Base-by-base conservation (phyloP, 2,329 filamentous ascomycete genomes). In the Xylaria sp. region DNA sequence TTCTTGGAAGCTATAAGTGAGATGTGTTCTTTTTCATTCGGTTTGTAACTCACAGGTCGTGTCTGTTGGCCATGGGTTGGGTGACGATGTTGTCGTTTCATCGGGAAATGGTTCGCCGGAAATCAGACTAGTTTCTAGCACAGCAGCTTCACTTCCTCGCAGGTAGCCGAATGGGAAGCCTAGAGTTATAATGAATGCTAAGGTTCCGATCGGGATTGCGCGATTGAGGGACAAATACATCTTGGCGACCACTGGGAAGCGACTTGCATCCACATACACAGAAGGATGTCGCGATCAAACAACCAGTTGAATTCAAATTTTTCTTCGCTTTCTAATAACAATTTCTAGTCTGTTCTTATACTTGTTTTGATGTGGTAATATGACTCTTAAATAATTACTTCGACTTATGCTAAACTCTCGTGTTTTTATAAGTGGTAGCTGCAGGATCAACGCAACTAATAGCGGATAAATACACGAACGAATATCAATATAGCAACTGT, bases 31-130 rank as follows among this genome's bases (percentile, higher is more conserved):
- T n/a, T 4, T 18, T 28, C 18, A n/a, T 8, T 46, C 41, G 41
- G 2, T 8, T 4, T 36, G 4, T 3, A 10, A 63, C 64, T 63
- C 58, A 67, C 54, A 67, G 3, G 46, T 63, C 3, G 64, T 43
- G 2, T 67, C 59, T 20, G 59, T 67, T 20, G 64, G 59, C 64
- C 64, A 67, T 4, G 64, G 64, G 2, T 62, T 63, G 36, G 63
- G 62, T 25, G 58, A 62, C 23, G 64, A 63, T 31, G 43, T 51
- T 20, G 43, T 43, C 23, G 58, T 62, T 51, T 31, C 58, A 3
- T 18, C 28, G 28, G 28, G 31, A 9, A 8, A 15, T 12, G 36
- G 1, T 36, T 59, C 55, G 6, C 5, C 6, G 12, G n/a, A 10
- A 18, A 23, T 23, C 8, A 31, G 23, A n/a, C 23, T 13, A 0